Evolutionary conservation across 2,329 filamentous ascomycete species (phyloP).

Genomic region (Exserohilum rostratum): DNA sequence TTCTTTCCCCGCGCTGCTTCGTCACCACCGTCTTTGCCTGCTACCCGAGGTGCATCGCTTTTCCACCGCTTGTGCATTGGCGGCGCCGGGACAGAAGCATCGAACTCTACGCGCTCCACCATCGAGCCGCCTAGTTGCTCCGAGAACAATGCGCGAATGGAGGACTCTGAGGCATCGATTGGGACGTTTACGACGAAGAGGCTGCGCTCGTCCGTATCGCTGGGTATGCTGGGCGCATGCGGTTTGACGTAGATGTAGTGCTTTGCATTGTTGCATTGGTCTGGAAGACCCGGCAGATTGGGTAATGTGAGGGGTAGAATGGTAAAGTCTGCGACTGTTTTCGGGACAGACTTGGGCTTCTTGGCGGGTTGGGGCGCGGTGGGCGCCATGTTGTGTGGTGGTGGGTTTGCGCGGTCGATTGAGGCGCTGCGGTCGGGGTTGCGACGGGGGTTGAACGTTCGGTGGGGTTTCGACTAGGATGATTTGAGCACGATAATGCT

Average conservation of each 20-base stretch:
- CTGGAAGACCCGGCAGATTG: conserved; percentile 51
- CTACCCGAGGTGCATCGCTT: conserved; percentile 9
- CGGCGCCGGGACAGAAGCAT: conserved; percentile 48
- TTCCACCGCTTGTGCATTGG: conserved; percentile 58
- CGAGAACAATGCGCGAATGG: conserved; percentile 77
- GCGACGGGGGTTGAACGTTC: neutral
- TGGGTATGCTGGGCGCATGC: conserved; percentile 72
- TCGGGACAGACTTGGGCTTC: conserved; percentile 26
- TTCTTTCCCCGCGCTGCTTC: conserved; percentile 55
- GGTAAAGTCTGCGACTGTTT: conserved; percentile 65
- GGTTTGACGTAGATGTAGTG: conserved; percentile 89
- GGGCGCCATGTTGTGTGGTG: conserved; percentile 25
- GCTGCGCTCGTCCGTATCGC: conserved; percentile 73
- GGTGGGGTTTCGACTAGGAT: neutral
- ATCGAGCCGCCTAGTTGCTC: conserved; percentile 76
- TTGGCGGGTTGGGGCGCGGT: conserved; percentile 21
- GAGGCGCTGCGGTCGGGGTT: neutral
- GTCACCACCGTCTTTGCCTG: too few species aligned
- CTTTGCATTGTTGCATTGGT: conserved; percentile 57
- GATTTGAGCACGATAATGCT: neutral
- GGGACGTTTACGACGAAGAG: conserved; percentile 93
- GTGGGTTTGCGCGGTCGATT: neutral
- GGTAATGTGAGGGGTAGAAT: conserved; percentile 70
- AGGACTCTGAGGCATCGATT: conserved; percentile 77
- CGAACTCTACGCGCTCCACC: conserved; percentile 79